Evolutionary conservation across 2,329 filamentous ascomycete genomes (phyloP).

Genomic region (Talaromyces rugulosus): DNA sequence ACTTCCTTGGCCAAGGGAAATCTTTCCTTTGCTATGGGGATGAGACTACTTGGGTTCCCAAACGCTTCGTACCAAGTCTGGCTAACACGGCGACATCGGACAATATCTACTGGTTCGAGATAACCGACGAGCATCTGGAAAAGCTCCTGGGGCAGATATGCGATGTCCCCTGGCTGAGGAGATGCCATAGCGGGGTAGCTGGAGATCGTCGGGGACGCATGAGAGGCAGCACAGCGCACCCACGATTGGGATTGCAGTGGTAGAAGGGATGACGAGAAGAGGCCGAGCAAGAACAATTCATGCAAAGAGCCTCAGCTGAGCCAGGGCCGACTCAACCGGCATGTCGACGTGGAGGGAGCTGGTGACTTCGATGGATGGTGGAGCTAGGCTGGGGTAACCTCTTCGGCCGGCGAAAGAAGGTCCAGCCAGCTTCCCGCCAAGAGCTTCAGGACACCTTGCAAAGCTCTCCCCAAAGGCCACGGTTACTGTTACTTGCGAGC

Average conservation of each 20-base stretch:
- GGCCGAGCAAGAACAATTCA: not conserved
- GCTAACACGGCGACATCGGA: conserved; percentile 52
- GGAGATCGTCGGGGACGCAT: not conserved
- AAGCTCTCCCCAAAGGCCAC: not conserved
- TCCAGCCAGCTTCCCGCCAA: conserved; percentile 8
- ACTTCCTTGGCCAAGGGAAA: conserved; percentile 54
- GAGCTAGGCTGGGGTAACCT: not conserved
- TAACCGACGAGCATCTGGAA: conserved; percentile 52
- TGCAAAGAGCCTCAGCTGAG: not conserved
- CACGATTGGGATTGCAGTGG: not conserved
- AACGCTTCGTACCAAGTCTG: conserved; percentile 49
- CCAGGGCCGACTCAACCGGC: not conserved
- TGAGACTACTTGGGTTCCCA: conserved; percentile 43
- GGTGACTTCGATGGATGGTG: not conserved
- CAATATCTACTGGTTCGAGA: conserved; percentile 48
- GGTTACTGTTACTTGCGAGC: not conserved
- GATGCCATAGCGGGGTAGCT: conserved; percentile 6
- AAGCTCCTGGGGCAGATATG: conserved; percentile 52
- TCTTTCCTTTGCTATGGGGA: conserved; percentile 46
- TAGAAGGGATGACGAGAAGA: not conserved
- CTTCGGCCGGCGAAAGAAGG: conserved; percentile 2
- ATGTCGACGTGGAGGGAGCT: not conserved
- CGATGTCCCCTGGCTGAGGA: conserved; percentile 18
- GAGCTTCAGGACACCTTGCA: conserved; percentile 36
- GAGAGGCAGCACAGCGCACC: not conserved